Evolutionary conservation across 1,284 basidiomycete genomes (phyloP).

Genomic region (Acaromyces ingoldii): DNA sequence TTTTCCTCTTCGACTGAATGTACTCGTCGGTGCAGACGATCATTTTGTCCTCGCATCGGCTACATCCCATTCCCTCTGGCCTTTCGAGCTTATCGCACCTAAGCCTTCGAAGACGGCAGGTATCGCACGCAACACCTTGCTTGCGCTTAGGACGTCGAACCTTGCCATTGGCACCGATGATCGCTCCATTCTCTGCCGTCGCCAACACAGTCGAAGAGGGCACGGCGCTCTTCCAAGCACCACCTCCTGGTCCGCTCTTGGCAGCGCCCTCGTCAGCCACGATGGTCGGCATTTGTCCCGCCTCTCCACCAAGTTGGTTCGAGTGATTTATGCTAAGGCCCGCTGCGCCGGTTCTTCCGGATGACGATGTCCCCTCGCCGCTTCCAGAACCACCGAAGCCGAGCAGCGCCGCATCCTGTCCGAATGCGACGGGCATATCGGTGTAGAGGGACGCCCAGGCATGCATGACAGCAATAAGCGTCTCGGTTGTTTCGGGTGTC

Average conservation of each 20-base stretch:
- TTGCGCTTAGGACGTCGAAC: constrained; percentile 36
- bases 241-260: not conserved
- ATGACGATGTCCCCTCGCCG: not conserved
- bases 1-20: constrained; percentile 37
- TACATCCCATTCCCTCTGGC: constrained; percentile 41
- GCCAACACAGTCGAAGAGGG: too few relatives aligned
- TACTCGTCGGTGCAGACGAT: constrained; percentile 48
- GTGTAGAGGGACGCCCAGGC: constrained; percentile 45
- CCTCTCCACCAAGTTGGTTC: constrained; percentile 9
- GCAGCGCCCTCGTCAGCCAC: constrained; percentile 9
- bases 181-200: too few relatives aligned
- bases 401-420: constrained; percentile 18
- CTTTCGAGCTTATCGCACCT: constrained; percentile 46
- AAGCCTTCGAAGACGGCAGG: constrained; percentile 44
- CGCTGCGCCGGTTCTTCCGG: not conserved
- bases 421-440: constrained; percentile 38
- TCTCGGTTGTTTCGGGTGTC: constrained; percentile 35
- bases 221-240: too few relatives aligned
- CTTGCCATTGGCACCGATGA: constrained; percentile 10
- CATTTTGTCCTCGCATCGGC: constrained; percentile 45
- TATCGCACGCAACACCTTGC: constrained; percentile 49
- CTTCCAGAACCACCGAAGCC: constrained; percentile 2
- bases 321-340: not conserved
- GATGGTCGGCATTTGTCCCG: not conserved
- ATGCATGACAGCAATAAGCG: constrained; percentile 37